A percentile compares a stretch with the other conserved stretches of the same genome.
These are phyloP conservation scores for Trichomonascus vanleenenianus DNA, from an alignment of 805 yeast genomes.

Conservation along the genomic window DNA sequence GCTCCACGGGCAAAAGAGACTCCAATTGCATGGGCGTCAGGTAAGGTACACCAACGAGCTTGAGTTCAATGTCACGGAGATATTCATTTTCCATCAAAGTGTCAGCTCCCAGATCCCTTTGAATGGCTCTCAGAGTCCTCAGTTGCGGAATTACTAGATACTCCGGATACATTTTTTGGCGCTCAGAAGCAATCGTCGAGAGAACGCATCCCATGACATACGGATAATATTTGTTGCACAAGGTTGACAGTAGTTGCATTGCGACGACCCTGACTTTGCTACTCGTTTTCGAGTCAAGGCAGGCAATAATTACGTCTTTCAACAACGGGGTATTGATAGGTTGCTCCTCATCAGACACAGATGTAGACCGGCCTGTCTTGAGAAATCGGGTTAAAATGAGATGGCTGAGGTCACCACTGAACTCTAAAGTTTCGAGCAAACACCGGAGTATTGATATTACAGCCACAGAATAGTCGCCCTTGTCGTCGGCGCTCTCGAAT, in stretches of 20 bases:
- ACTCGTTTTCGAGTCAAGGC: slow-evolving; percentile 16
- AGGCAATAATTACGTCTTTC: slow-evolving; percentile 11
- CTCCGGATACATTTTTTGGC: background rate
- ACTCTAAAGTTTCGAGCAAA: slow-evolving; percentile 19
- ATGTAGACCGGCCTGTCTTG: background rate
- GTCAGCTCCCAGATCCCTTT: slow-evolving; percentile 3
- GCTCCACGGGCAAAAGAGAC: slow-evolving; percentile 8
- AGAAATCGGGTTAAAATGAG: slow-evolving; percentile 15
- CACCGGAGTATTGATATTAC: slow-evolving; percentile 19
- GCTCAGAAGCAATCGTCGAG: background rate
- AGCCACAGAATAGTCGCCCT: slow-evolving; percentile 17
- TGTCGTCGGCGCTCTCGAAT: slow-evolving; percentile 16
- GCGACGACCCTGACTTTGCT: slow-evolving; percentile 12
- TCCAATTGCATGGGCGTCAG: slow-evolving; percentile 3
- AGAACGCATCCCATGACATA: slow-evolving; percentile 12
- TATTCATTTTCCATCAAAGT: background rate
- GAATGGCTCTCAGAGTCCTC: slow-evolving; percentile 2
- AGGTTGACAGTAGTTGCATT: slow-evolving; percentile 19
- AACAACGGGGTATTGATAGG: slow-evolving; percentile 1
- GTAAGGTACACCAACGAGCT: slow-evolving; percentile 5
- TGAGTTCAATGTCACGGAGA: slow-evolving; percentile 7
- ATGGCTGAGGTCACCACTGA: slow-evolving; percentile 17
- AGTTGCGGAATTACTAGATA: slow-evolving; percentile 2
- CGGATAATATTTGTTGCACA: slow-evolving; percentile 22
- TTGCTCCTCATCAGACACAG: background rate